A percentile compares a stretch with the other conserved stretches of the same genome.
Evolutionary conservation across 2,329 filamentous ascomycete species (phyloP).

Genomic region (Lachnellula cervina): DNA sequence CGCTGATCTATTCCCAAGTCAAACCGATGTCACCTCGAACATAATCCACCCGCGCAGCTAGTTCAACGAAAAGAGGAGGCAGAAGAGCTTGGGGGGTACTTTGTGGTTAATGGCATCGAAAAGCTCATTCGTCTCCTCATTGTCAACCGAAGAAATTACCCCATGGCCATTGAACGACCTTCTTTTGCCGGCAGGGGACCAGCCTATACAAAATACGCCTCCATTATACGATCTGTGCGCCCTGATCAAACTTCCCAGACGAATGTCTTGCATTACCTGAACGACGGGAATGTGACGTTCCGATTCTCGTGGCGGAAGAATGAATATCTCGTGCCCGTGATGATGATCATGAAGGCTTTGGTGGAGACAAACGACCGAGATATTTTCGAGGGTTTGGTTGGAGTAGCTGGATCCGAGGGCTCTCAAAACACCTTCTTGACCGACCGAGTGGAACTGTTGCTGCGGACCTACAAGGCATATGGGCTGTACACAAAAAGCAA

Average conservation of each 20-base stretch:
- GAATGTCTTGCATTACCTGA: conserved; percentile 93
- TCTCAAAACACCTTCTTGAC: conserved; percentile 88
- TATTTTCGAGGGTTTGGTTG: conserved; percentile 91
- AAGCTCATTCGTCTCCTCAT: conserved; percentile 93
- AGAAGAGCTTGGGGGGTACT: conserved; percentile 94
- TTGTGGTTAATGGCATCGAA: conserved; percentile 95
- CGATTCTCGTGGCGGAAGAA: conserved; percentile 97
- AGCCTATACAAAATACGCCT: conserved; percentile 83
- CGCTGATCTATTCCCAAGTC: conserved; percentile 48
- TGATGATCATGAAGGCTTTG: conserved; percentile 95
- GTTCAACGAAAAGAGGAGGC: conserved; percentile 90
- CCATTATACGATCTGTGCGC: conserved; percentile 85
- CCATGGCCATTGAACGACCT: conserved; percentile 86
- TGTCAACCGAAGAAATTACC: conserved; percentile 86
- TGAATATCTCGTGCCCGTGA: conserved; percentile 89
- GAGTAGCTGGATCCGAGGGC: conserved; percentile 68
- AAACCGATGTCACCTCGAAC: conserved; percentile 85
- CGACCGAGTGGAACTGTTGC: conserved; percentile 84
- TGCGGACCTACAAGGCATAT: conserved; percentile 92
- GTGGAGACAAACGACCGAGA: conserved; percentile 95
- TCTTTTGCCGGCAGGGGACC: conserved; percentile 86
- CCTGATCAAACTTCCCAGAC: conserved; percentile 98
- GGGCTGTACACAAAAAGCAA: conserved; percentile 74
- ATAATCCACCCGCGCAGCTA: conserved; percentile 74
- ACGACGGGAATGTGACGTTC: conserved; percentile 93